Percentiles rank a stretch among this genome's conserved stretches.
Conservation (phyloP, 208 protist species). For the Naegleria lovaniensis region DNA sequence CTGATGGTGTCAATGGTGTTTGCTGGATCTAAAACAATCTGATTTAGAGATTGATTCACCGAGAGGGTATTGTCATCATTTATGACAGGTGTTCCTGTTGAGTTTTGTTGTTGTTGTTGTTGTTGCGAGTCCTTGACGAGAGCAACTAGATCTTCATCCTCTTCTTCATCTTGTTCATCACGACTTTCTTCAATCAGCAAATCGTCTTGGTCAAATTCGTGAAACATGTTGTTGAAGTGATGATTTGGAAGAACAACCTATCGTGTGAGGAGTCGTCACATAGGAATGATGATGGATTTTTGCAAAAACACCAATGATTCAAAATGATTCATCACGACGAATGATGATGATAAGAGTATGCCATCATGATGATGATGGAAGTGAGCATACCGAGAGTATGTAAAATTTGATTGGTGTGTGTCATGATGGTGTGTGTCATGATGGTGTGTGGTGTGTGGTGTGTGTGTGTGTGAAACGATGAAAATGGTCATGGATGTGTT, state of each 20-base stretch:
- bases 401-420: no score
- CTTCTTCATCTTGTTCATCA: neutral
- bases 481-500: no score
- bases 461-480: no score
- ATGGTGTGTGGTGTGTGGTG: no score
- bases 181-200: neutral
- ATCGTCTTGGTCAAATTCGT: neutral
- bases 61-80: neutral
- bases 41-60: neutral
- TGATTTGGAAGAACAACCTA: neutral
- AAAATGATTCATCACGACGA: neutral
- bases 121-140: neutral
- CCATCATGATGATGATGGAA: no score
- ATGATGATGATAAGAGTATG: no score
- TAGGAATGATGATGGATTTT: neutral
- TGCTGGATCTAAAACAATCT: neutral
- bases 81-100: neutral
- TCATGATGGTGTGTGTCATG: no score
- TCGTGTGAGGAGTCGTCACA: neutral
- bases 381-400: no score
- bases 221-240: conserved; percentile 19
- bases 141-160: neutral
- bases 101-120: neutral
- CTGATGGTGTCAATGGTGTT: neutral
- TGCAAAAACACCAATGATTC: neutral